Conservation (phyloP, 2,329 filamentous ascomycete genomes). For the Ascochyta rabiei region DNA sequence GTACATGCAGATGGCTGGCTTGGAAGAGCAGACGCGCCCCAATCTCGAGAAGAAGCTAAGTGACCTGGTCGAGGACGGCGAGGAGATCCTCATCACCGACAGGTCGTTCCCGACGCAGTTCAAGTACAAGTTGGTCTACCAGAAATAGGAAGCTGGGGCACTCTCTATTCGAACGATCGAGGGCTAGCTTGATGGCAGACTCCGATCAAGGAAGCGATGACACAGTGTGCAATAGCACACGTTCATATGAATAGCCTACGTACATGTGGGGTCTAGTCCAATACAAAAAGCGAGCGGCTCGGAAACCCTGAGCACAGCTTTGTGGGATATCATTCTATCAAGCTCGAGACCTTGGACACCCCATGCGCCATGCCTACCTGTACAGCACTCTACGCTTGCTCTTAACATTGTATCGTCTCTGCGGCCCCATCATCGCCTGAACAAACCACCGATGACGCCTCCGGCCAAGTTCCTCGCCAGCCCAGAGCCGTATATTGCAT, state of each 20-base stretch:
- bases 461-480: slow-evolving; percentile 62
- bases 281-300: background rate
- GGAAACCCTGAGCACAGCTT: background rate
- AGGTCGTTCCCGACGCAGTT: slow-evolving; percentile 81
- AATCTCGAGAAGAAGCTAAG: slow-evolving; percentile 80
- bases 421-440: slow-evolving; percentile 47
- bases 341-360: background rate
- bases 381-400: slow-evolving; percentile 2
- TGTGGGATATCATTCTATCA: slow-evolving; percentile 5
- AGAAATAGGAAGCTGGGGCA: slow-evolving; percentile 25
- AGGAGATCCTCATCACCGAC: slow-evolving; percentile 91
- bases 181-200: background rate
- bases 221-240: background rate
- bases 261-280: too few relatives aligned
- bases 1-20: slow-evolving; percentile 84
- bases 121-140: slow-evolving; percentile 63
- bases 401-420: background rate
- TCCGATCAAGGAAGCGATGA: background rate
- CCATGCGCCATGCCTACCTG: slow-evolving; percentile 6
- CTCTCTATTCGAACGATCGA: background rate
- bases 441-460: slow-evolving; percentile 61
- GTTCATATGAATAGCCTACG: background rate
- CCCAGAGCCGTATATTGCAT: slow-evolving; percentile 59
- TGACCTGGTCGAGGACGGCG: slow-evolving; percentile 78
- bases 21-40: slow-evolving; percentile 82